Conservation (phyloP, 1,284 basidiomycete species). For the Sporisorium reilianum region DNA sequence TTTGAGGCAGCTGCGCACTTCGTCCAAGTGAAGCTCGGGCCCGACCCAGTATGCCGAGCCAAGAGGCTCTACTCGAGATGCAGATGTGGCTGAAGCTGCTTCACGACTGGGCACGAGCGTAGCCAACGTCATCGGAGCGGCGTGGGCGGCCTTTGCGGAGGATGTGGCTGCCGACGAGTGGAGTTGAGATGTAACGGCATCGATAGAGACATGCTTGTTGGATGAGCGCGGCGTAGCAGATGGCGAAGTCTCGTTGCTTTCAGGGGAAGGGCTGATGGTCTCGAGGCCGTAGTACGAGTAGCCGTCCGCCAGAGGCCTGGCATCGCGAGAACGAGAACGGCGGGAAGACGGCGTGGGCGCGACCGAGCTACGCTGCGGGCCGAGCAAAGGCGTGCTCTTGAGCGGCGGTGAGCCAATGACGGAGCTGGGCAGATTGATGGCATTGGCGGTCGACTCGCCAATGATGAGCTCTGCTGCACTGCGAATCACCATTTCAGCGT, state of each 20-base stretch:
- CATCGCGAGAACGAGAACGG: constrained; percentile 54
- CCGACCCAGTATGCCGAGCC: constrained; percentile 36
- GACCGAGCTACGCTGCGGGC: constrained; percentile 22
- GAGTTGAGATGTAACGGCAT: constrained; percentile 42
- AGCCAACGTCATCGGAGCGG: constrained; percentile 55
- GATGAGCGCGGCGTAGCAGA: constrained; percentile 45
- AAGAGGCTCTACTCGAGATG: constrained; percentile 10
- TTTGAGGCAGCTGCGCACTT: constrained; percentile 58
- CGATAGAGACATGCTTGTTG: constrained; percentile 34
- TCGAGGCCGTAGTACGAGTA: constrained; percentile 68
- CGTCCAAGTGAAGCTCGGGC: constrained; percentile 53
- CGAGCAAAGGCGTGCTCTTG: constrained; percentile 29
- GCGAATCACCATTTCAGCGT: constrained; percentile 54
- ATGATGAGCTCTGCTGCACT: constrained; percentile 52
- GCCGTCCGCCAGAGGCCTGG: constrained; percentile 53
- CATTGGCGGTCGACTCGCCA: constrained; percentile 32
- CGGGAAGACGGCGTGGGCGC: constrained; percentile 25
- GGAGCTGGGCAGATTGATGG: constrained; percentile 26
- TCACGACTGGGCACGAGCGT: constrained; percentile 52
- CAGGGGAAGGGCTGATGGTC: constrained; percentile 47
- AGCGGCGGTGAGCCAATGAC: constrained; percentile 35
- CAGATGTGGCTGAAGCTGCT: constrained; percentile 13
- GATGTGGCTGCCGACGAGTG: constrained; percentile 19
- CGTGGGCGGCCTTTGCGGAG: constrained; percentile 15
- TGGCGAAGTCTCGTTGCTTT: constrained; percentile 46